Evolutionary conservation across 2,329 filamentous ascomycete species (phyloP).

Genomic region (Didymella glomerata): DNA sequence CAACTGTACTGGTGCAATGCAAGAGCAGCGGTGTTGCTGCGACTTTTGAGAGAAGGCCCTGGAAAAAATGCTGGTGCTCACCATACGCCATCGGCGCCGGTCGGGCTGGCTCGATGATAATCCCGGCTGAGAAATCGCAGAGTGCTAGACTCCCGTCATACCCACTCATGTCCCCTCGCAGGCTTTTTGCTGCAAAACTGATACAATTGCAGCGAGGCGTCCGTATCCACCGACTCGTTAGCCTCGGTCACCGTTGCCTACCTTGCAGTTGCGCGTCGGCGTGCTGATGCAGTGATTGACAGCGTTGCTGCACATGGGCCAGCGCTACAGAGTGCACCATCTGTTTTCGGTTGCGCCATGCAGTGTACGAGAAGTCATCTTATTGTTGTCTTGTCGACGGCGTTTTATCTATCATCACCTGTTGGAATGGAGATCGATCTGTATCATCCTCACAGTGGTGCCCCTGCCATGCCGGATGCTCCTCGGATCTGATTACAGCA

Average conservation of each 20-base stretch:
- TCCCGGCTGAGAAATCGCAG: constrained; percentile 27
- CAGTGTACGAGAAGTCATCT: neutral
- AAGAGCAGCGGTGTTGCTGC: constrained; percentile 24
- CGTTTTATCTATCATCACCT: neutral
- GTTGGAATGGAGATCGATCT: neutral
- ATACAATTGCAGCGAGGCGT: constrained; percentile 19
- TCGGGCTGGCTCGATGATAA: constrained; percentile 35
- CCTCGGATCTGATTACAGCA: constrained; percentile 26
- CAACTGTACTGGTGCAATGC: constrained; percentile 12
- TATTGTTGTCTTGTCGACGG: neutral
- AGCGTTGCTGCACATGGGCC: neutral
- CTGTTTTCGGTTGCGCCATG: neutral
- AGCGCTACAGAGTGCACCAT: neutral
- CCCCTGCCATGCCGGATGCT: constrained; percentile 12
- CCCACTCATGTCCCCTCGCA: constrained; percentile 16
- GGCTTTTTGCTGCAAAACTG: constrained; percentile 19
- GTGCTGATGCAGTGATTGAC: neutral
- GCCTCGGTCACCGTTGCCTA: constrained; percentile 19
- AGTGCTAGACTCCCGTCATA: constrained; percentile 24
- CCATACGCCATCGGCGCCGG: constrained; percentile 34
- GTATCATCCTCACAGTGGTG: neutral
- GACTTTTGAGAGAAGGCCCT: constrained; percentile 14
- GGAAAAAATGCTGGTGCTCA: constrained; percentile 24
- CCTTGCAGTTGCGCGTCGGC: constrained; percentile 5
- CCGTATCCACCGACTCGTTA: constrained; percentile 23